Base-by-base conservation (phyloP, 2,329 filamentous ascomycete species). In the Cladorrhinum sp. region DNA sequence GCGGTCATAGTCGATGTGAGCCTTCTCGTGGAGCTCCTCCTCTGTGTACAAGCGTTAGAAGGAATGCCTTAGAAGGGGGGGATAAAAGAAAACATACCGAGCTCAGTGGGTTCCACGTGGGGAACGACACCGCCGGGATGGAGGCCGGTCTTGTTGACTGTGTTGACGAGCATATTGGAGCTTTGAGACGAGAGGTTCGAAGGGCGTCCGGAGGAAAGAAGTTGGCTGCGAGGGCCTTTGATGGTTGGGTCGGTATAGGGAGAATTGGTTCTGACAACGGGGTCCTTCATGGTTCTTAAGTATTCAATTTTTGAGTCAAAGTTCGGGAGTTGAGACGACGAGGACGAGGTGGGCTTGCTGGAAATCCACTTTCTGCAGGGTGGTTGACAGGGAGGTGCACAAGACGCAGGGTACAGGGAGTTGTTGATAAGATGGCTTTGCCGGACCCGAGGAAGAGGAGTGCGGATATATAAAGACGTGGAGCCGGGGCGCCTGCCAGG, bases 1-100 rank as follows among this genome's bases (percentile, higher is more conserved):
- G 74, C 92, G 90, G 79, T 98, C 91, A 77, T 98, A 99, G 84
- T 99, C 95, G 74, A 99, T 99, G 84, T 99, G 94, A 69, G 95
- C 95, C 74, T 89, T 92, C 79, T 97, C 92, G 79, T 98, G 93
- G 64, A 99, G 90, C 77, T 96, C 92, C 81, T 98, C 92, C 81
- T 99, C 83, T 80, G 67, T 57, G 16, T 33, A 20, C 21, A 5
- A 50, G 23, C 21, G 58, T 59, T 51, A 60, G 60, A n/a, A n/a
- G n/a, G n/a, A n/a, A n/a, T n/a, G n/a, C n/a, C 9, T 48, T 18
- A 6, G 20, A 51, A 5, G n/a, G 49, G 14, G 26, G 49, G 14
- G 12, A n/a, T 26, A n/a, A 51, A 51, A 8, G 16, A 18, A 46
- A 30, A 63, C 77, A 66, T 80, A 82, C 79, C 92, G 67, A 99